Evolutionary conservation across 2,329 filamentous ascomycete genomes (phyloP).

Genomic region (Orbilia brochopaga): DNA sequence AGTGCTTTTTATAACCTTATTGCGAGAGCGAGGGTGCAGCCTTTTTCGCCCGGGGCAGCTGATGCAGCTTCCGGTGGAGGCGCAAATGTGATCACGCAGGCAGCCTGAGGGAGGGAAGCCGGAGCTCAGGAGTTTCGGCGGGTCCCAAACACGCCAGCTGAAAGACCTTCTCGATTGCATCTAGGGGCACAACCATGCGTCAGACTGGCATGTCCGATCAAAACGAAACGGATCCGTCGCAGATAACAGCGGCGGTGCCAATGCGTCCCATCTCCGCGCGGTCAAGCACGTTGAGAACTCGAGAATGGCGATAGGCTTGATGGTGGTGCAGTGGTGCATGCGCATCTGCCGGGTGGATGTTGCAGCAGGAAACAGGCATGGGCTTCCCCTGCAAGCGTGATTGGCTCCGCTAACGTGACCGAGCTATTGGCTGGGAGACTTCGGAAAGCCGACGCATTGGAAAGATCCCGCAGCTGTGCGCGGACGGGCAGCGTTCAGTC

Average conservation of each 20-base stretch:
- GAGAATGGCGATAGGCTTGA: slow-evolving; percentile 7
- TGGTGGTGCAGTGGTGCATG: not conserved
- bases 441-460: slow-evolving; percentile 26
- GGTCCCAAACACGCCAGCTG: slow-evolving; percentile 18
- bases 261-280: not conserved
- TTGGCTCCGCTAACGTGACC: slow-evolving; percentile 49
- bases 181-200: not conserved
- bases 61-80: slow-evolving; percentile 10
- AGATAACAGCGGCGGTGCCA: not conserved
- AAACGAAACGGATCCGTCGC: not conserved
- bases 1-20: slow-evolving; percentile 3
- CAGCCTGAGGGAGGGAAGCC: not conserved
- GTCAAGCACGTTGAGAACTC: no score
- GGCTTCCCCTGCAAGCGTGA: slow-evolving; percentile 25
- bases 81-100: slow-evolving; percentile 40
- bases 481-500: not conserved
- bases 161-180: slow-evolving; percentile 4
- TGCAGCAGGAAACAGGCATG: not conserved
- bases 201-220: not conserved
- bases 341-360: not conserved
- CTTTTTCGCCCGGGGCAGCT: slow-evolving; percentile 12
- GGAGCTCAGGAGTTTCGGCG: slow-evolving; percentile 35
- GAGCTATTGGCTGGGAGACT: slow-evolving; percentile 40
- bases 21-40: not conserved
- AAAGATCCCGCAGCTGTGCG: slow-evolving; percentile 26